Evolutionary conservation across 805 yeast species (phyloP).

Genomic region (Yarrowia yakushimensis): DNA sequence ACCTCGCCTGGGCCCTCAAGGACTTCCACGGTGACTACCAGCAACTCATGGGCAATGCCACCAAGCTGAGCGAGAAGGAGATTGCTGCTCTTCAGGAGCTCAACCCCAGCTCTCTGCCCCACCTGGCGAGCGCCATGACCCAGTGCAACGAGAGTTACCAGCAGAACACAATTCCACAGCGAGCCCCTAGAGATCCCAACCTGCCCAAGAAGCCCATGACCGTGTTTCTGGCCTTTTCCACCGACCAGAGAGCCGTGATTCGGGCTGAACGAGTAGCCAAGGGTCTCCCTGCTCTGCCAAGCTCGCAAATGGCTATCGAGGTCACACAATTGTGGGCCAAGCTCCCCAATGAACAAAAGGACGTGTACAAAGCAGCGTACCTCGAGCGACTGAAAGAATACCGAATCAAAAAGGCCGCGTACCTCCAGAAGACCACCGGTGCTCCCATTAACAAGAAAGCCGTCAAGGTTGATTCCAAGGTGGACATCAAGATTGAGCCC

Average conservation of each 20-base stretch:
- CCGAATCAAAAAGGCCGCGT: neutral
- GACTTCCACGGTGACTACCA: neutral
- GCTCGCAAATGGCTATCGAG: constrained; percentile 73
- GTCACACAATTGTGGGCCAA: constrained; percentile 78
- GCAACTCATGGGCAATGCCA: neutral
- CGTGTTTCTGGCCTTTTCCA: constrained; percentile 74
- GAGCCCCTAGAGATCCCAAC: constrained; percentile 61
- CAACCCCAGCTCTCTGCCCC: neutral
- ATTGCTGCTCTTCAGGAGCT: neutral
- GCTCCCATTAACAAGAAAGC: neutral
- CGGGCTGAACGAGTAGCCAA: constrained; percentile 61
- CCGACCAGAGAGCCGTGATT: constrained; percentile 65
- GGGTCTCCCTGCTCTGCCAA: constrained; percentile 61
- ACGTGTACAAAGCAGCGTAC: neutral
- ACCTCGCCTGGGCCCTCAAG: neutral
- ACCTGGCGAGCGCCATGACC: neutral
- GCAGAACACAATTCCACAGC: neutral
- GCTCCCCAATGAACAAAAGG: constrained; percentile 47
- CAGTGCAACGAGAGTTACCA: neutral
- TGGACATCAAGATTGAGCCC: neutral
- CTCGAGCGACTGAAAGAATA: neutral
- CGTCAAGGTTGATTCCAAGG: neutral
- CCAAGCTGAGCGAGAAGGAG: neutral
- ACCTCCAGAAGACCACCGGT: neutral
- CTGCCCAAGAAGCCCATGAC: constrained; percentile 96